Conservation (phyloP, 768 basidiomycete genomes). For the Panus rudis region DNA sequence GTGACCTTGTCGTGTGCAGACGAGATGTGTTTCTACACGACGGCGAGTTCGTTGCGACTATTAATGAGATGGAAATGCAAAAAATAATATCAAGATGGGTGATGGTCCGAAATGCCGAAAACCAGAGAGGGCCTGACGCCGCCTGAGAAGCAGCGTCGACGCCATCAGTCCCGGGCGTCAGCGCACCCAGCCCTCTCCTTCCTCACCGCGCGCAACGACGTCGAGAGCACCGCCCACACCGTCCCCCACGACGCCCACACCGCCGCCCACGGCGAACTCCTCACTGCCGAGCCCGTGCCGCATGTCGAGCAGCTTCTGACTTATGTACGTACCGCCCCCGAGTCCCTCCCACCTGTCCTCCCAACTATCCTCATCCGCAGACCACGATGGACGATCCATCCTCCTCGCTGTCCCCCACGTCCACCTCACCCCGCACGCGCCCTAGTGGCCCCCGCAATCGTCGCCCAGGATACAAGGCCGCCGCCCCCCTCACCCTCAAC, state of each 20-base stretch:
- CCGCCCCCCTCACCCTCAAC: not conserved
- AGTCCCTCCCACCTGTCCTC: not conserved
- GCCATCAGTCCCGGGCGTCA: not conserved
- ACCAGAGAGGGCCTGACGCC: too few species aligned
- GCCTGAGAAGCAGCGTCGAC: too few species aligned
- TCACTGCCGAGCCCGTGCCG: not conserved
- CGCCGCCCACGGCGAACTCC: too few species aligned
- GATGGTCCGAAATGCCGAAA: too few species aligned
- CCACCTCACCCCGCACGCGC: not conserved
- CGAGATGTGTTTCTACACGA: too few species aligned
- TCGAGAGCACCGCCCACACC: not conserved
- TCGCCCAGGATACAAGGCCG: not conserved
- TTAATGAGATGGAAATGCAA: too few species aligned
- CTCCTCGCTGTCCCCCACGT: not conserved
- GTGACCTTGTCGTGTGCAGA: too few species aligned
- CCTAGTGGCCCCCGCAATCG: slow-evolving; percentile 5
- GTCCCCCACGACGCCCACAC: not conserved
- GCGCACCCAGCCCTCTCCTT: not conserved
- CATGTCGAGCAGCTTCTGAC: not conserved
- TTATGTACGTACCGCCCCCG: too few species aligned
- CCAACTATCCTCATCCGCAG: not conserved
- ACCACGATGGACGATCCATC: not conserved
- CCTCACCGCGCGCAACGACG: not conserved
- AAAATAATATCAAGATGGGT: too few species aligned
- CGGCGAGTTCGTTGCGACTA: too few species aligned